phyloP scores from a whole-genome alignment of 1,139 yeast species.

The Hemisphaericaspora xylanilytica region DNA sequence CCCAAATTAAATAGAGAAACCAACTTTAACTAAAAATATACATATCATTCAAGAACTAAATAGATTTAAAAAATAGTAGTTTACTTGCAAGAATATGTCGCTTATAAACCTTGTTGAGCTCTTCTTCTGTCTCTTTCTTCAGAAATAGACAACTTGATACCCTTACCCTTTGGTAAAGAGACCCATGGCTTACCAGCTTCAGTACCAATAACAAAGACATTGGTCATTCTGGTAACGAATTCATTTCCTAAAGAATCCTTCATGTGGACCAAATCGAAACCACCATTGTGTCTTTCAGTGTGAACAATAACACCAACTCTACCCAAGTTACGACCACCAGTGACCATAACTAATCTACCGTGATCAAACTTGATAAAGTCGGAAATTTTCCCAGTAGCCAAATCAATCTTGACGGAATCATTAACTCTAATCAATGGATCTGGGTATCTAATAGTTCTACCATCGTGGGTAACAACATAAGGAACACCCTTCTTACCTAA shows the following conservation, averaged over 20 bases:
- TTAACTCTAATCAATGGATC: constrained; percentile 91
- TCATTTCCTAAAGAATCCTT: constrained; percentile 94
- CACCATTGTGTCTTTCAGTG: constrained; percentile 98
- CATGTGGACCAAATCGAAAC: constrained; percentile 96
- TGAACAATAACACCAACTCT: constrained; percentile 94
- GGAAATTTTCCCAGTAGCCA: constrained; percentile 87
- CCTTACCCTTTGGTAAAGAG: constrained; percentile 99
- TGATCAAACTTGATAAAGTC: constrained; percentile 88
- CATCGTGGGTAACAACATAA: constrained; percentile 95
- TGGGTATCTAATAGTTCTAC: constrained; percentile 98
- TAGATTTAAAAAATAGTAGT: background rate
- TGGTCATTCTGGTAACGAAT: constrained; percentile 90
- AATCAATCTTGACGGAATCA: constrained; percentile 92
- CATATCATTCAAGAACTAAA: constrained; percentile 4
- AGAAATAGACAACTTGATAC: constrained; percentile 94
- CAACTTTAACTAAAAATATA: constrained; percentile 7
- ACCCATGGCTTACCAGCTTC: constrained; percentile 96
- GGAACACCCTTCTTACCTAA: constrained; percentile 96
- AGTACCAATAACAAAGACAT: constrained; percentile 82
- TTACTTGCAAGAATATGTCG: background rate
- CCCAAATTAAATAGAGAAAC: constrained; percentile 1
- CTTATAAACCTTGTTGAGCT: constrained; percentile 53
- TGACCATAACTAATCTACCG: constrained; percentile 90
- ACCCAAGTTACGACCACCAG: constrained; percentile 99
- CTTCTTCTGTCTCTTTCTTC: constrained; percentile 99